Conservation (phyloP, 768 basidiomycete species). For the Clitopilus passeckerianus region DNA sequence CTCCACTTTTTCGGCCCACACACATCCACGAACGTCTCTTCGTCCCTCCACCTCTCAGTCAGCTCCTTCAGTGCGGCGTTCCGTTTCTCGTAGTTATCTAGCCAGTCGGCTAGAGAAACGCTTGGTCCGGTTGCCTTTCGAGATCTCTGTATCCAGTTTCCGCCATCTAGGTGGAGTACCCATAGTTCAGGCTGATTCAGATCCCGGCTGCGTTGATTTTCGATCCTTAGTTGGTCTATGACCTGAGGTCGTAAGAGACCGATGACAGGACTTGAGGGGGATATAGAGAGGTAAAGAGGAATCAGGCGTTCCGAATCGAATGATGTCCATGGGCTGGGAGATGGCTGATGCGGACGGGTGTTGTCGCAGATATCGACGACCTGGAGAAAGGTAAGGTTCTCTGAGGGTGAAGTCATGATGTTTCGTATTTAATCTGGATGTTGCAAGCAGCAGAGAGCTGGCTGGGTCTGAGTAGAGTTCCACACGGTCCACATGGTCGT, state of each 20-base stretch:
- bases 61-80: conserved; percentile 58
- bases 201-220: conserved; percentile 33
- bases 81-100: conserved; percentile 55
- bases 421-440: not conserved
- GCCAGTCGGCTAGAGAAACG: conserved; percentile 46
- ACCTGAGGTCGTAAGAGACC: conserved; percentile 58
- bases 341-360: conserved; percentile 33
- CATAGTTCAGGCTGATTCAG: conserved; percentile 31
- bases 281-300: conserved; percentile 50
- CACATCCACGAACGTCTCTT: conserved; percentile 51
- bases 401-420: not conserved
- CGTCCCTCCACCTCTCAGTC: conserved; percentile 74
- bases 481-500: not conserved
- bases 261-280: conserved; percentile 48
- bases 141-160: conserved; percentile 12
- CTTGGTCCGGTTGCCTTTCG: conserved; percentile 22
- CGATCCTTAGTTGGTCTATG: conserved; percentile 45
- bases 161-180: conserved; percentile 29
- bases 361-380: conserved; percentile 73
- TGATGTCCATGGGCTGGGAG: conserved; percentile 19
- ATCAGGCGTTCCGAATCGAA: conserved; percentile 40
- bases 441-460: not conserved
- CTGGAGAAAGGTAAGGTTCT: conserved; percentile 47
- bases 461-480: too few relatives aligned
- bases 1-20: conserved; percentile 83